These are phyloP conservation scores for Adiantum capillusveneris DNA, from an alignment of 75 land plant genomes.

Conservation along the genomic window DNA sequence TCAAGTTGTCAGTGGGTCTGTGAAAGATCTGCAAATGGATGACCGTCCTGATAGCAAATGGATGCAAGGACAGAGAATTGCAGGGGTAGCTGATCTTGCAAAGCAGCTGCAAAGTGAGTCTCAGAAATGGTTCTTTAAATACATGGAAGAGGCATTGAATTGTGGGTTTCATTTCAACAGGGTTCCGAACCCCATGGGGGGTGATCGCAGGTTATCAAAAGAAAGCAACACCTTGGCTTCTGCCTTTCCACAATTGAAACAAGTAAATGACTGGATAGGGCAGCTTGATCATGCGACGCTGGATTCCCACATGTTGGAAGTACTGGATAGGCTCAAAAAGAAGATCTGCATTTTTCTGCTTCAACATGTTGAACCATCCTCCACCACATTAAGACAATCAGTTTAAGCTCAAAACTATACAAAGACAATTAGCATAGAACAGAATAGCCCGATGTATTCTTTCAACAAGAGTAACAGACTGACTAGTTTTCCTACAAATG, in stretches of 20 bases:
- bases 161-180: slow-evolving; percentile 47
- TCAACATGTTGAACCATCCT: slow-evolving; percentile 65
- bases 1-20: background rate
- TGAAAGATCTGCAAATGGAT: background rate
- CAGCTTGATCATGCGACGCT: slow-evolving; percentile 16
- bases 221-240: slow-evolving; percentile 47
- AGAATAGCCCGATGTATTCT: too few relatives aligned
- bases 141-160: slow-evolving; percentile 71
- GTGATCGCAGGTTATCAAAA: slow-evolving; percentile 11
- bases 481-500: too few relatives aligned
- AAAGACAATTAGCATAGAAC: too few relatives aligned
- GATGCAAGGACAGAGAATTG: slow-evolving; percentile 43
- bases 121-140: slow-evolving; percentile 75
- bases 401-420: too few relatives aligned
- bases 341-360: slow-evolving; percentile 83
- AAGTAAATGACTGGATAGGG: slow-evolving; percentile 87
- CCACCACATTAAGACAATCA: too few relatives aligned
- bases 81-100: slow-evolving; percentile 50
- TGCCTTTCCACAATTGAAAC: slow-evolving; percentile 69
- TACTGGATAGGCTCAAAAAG: slow-evolving; percentile 56
- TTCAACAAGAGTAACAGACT: too few relatives aligned
- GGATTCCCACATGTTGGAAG: slow-evolving; percentile 32
- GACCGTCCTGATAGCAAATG: slow-evolving; percentile 19
- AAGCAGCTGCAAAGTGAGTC: slow-evolving; percentile 48
- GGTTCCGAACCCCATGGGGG: background rate